A percentile compares a stretch with the other conserved stretches of the same genome.
phyloP scores from a whole-genome alignment of 176 grass and related monocot genomes.

The Raddia guianensis region DNA sequence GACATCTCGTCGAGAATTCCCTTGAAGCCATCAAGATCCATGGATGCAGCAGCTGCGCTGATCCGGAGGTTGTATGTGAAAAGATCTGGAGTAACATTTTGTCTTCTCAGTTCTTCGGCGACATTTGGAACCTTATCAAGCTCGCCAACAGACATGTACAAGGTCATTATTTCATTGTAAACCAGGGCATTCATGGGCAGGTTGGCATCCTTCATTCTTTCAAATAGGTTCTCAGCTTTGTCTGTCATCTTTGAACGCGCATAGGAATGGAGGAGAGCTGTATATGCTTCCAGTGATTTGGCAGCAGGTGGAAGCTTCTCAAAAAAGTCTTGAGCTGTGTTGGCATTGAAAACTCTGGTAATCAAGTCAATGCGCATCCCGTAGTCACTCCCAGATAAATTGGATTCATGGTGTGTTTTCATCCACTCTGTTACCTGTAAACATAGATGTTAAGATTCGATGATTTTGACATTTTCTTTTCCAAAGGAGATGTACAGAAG shows the following conservation, averaged over 20 bases:
- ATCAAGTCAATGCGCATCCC: slow-evolving; percentile 69
- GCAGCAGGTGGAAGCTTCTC: slow-evolving; percentile 60
- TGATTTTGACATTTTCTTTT: neutral
- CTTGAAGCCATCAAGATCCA: slow-evolving; percentile 59
- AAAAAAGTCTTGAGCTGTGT: slow-evolving; percentile 82
- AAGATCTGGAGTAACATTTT: slow-evolving; percentile 59
- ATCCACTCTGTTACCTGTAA: slow-evolving; percentile 86
- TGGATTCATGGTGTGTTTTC: slow-evolving; percentile 67
- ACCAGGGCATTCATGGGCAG: slow-evolving; percentile 47
- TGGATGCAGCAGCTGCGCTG: slow-evolving; percentile 58
- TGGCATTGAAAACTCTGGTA: slow-evolving; percentile 80
- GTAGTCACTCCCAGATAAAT: slow-evolving; percentile 74
- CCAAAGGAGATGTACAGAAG: neutral
- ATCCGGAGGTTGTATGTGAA: slow-evolving; percentile 87
- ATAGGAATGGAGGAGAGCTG: slow-evolving; percentile 79
- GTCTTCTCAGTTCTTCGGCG: slow-evolving; percentile 58
- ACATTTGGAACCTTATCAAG: slow-evolving; percentile 56
- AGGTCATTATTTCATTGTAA: slow-evolving; percentile 87
- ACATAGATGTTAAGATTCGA: slow-evolving; percentile 30
- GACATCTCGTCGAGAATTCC: slow-evolving; percentile 76
- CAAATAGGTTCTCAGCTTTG: slow-evolving; percentile 67
- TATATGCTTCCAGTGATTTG: slow-evolving; percentile 73
- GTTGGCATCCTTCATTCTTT: slow-evolving; percentile 65
- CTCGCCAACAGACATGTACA: slow-evolving; percentile 79
- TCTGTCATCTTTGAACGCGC: slow-evolving; percentile 74